phyloP scores from a whole-genome alignment of 768 basidiomycete species.

The Naganishia friedmannii region DNA sequence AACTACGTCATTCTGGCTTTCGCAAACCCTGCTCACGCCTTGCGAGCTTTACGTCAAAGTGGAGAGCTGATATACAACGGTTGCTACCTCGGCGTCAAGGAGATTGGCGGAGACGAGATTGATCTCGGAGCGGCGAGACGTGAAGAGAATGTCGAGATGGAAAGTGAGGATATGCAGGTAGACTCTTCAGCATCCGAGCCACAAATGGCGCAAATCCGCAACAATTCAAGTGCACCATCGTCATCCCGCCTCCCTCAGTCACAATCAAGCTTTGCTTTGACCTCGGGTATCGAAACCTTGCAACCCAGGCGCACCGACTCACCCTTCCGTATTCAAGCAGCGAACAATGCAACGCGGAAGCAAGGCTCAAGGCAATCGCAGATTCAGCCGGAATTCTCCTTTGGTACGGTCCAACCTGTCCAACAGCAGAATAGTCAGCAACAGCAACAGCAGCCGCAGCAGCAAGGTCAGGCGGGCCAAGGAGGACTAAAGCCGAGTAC shows the following conservation, averaged over 20 bases:
- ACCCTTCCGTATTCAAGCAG: constrained; percentile 15
- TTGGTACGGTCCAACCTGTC: constrained; percentile 11
- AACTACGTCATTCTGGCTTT: constrained; percentile 29
- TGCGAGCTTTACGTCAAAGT: constrained; percentile 26
- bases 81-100: constrained; percentile 28
- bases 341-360: constrained; percentile 17
- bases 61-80: constrained; percentile 28
- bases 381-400: constrained; percentile 12
- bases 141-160: neutral
- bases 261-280: constrained; percentile 19
- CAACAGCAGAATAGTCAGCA: constrained; percentile 11
- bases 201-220: constrained; percentile 17
- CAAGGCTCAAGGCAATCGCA: constrained; percentile 5
- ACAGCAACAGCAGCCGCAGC: constrained; percentile 1
- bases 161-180: constrained; percentile 21
- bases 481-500: constrained; percentile 17
- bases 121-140: constrained; percentile 3
- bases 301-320: constrained; percentile 19
- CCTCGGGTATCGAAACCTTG: constrained; percentile 1
- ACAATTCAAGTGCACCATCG: neutral
- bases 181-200: constrained; percentile 8
- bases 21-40: constrained; percentile 22
- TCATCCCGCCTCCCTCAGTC: constrained; percentile 15
- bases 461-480: neutral
- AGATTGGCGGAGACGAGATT: constrained; percentile 17